phyloP scores from a whole-genome alignment of 2,329 filamentous ascomycete genomes.

The Thermothelomyces thermophilus region DNA sequence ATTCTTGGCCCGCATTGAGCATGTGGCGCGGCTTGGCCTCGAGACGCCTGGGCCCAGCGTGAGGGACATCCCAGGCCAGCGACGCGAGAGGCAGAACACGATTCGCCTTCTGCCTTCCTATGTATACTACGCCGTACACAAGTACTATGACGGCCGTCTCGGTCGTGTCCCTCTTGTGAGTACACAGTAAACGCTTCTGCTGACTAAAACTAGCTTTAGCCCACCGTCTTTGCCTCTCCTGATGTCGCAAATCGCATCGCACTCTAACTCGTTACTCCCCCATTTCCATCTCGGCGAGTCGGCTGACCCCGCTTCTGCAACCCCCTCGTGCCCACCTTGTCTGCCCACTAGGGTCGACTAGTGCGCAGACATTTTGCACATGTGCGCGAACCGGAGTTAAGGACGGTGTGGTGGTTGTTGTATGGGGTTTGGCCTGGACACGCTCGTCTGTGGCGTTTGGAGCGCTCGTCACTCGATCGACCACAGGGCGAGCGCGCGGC shows the following conservation, averaged over 20 bases:
- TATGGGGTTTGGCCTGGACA: not conserved
- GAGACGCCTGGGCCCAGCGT: not conserved
- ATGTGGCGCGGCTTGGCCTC: slow-evolving; percentile 8
- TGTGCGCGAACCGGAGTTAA: not conserved
- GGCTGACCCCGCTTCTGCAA: slow-evolving; percentile 8
- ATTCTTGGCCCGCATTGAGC: slow-evolving; percentile 4
- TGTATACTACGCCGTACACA: too few species aligned
- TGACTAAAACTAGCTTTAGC: not conserved
- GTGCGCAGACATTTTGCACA: not conserved
- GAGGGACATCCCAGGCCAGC: too few species aligned
- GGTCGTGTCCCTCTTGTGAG: too few species aligned
- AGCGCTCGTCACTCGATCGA: slow-evolving; percentile 12
- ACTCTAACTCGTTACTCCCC: too few species aligned
- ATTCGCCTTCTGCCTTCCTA: too few species aligned
- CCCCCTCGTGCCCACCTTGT: slow-evolving; percentile 11
- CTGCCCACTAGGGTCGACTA: not conserved
- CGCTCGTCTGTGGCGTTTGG: slow-evolving; percentile 3
- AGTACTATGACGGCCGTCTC: too few species aligned
- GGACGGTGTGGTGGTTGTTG: not conserved
- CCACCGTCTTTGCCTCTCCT: not conserved
- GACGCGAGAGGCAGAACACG: too few species aligned
- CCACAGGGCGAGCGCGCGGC: slow-evolving; percentile 12
- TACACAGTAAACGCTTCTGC: not conserved
- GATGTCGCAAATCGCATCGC: not conserved
- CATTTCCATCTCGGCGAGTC: not conserved